Base-by-base conservation (phyloP, 169 alveolate species). In the Perkinsus olseni region DNA sequence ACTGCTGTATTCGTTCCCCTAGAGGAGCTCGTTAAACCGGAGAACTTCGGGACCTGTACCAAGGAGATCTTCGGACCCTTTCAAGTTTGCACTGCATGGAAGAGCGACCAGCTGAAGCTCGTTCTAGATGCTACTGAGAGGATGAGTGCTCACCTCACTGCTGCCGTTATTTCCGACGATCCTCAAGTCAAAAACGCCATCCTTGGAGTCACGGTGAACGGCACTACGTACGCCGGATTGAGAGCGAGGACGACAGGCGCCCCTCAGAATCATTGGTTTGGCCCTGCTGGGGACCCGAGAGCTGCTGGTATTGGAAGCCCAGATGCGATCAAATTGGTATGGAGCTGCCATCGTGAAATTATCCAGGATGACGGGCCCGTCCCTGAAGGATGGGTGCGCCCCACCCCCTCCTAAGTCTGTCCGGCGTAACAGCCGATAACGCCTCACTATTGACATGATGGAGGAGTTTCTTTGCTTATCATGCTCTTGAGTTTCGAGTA, bases 241-340 rank as follows among this genome's bases (percentile, higher is more conserved):
- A 95, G 98, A 94, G 99, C 98, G n/a, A 96, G 99, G 93, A 97
- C 99, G 37, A 97, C 99, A 31, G 99, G 99, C 45, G 99, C 99
- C 34, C 99, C 99, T 0, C 96, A 97, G 93, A 97, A 97, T 93
- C 99, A 97, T 94, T 97, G 98, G 98, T 97, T 97, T 74, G 98
- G 99, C 17, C 98, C 98, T 21, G 93, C 96, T 48, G 98, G 98
- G 48, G 99, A 97, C 82, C 97, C 98, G 93, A 95, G 98, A 94
- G 98, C 97, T 20, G 99, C 98, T 28, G 98, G 98, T 0, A 97
- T 97, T 92, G 99, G 98, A 48, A 96, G 97, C 45, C 96, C 96
- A n/a, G 98, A 97, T 92, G 99, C 99, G 31, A 96, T 97, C 51
- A 45, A 91, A 74, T 74, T 91, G 0, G 97, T 96, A 21, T 97